A percentile compares a stretch with the other conserved stretches of the same genome.
Conservation (phyloP, 495 filamentous ascomycete species). For the Hypoxylon rickii region DNA sequence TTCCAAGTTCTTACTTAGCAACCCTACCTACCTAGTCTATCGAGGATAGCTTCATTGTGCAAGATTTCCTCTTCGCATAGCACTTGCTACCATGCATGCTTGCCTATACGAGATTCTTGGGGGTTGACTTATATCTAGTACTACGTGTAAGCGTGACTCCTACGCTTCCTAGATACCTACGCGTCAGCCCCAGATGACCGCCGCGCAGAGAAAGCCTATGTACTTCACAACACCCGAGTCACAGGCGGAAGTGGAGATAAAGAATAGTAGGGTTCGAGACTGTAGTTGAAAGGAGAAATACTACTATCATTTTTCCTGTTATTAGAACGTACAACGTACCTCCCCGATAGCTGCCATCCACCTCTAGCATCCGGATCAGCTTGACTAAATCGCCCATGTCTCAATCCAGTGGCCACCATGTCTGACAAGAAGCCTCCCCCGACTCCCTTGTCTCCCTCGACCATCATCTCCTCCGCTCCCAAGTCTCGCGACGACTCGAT, state of each 20-base stretch:
- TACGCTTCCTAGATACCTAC: neutral
- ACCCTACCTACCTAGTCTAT: no score
- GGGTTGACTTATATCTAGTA: no score
- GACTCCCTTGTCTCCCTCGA: conserved; percentile 34
- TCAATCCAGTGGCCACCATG: conserved; percentile 24
- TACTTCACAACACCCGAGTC: neutral
- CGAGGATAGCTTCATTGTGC: no score
- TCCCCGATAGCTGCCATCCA: neutral
- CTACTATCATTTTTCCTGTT: no score
- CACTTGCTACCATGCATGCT: no score
- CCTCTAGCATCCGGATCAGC: conserved; percentile 1
- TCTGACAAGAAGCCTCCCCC: conserved; percentile 38
- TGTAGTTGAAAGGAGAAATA: no score
- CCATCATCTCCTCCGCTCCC: conserved; percentile 30
- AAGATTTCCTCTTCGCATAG: no score
- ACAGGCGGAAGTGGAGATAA: no score
- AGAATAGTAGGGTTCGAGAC: no score
- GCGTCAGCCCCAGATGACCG: conserved; percentile 2
- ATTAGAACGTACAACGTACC: conserved; percentile 1
- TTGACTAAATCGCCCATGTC: conserved; percentile 16
- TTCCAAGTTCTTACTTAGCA: no score
- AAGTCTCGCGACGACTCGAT: conserved; percentile 66
- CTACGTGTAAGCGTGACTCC: no score
- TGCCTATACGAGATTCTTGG: no score
- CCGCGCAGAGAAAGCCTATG: conserved; percentile 1